Conservation (phyloP, 768 basidiomycete genomes). For the Amanita thiersii region DNA sequence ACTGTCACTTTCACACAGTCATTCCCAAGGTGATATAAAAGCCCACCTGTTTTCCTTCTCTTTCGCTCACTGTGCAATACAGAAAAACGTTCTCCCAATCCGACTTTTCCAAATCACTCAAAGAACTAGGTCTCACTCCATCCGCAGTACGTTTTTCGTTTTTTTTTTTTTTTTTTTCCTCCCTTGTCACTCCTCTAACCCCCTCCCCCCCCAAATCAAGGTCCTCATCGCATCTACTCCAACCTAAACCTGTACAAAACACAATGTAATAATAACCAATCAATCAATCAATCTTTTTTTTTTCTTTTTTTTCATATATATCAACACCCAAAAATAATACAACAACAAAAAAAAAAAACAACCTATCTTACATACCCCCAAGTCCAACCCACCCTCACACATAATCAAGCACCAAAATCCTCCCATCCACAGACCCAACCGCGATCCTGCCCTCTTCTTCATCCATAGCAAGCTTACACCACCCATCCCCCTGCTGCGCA, state of each 20-base stretch:
- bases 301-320: too few relatives aligned
- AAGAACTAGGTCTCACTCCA: slow-evolving; percentile 83
- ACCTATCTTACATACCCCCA: neutral
- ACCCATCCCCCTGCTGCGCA: slow-evolving; percentile 36
- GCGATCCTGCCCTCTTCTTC: slow-evolving; percentile 41
- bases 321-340: too few relatives aligned
- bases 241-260: slow-evolving; percentile 27
- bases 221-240: slow-evolving; percentile 59
- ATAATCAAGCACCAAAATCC: slow-evolving; percentile 46
- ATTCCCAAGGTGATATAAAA: slow-evolving; percentile 66
- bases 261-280: slow-evolving; percentile 8
- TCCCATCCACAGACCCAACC: slow-evolving; percentile 34
- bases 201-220: slow-evolving; percentile 19
- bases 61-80: slow-evolving; percentile 4
- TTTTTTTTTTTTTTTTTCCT: slow-evolving; percentile 2
- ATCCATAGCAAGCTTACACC: slow-evolving; percentile 39
- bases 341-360: too few relatives aligned
- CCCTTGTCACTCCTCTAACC: slow-evolving; percentile 1
- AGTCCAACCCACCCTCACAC: slow-evolving; percentile 16
- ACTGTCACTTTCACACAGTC: slow-evolving; percentile 71
- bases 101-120: slow-evolving; percentile 76
- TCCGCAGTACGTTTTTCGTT: slow-evolving; percentile 58
- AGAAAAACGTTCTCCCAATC: slow-evolving; percentile 71
- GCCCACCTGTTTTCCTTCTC: neutral
- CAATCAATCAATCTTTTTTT: too few relatives aligned